A percentile compares a stretch with the other conserved stretches of the same genome.
Conservation (phyloP, 2,329 filamentous ascomycete genomes). For the Fusarium continuum region DNA sequence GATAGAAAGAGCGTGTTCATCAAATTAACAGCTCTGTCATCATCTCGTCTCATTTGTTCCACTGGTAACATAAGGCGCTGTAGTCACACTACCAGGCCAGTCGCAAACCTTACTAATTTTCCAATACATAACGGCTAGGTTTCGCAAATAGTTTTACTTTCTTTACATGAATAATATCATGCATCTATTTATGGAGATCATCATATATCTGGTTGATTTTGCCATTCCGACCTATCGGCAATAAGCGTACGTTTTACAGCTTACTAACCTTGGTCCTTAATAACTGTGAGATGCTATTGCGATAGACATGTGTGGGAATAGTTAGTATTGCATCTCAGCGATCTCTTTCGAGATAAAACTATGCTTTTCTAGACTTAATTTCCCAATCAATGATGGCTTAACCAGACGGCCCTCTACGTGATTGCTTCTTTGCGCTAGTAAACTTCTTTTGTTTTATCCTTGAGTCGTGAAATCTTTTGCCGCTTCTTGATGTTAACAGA, state of each 20-base stretch:
- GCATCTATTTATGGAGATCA: background rate
- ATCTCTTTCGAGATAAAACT: too few species aligned
- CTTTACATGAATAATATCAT: background rate
- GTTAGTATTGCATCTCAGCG: background rate
- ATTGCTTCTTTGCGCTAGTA: conserved; percentile 60
- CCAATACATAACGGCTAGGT: background rate
- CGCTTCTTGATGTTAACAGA: conserved; percentile 48
- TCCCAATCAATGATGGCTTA: background rate
- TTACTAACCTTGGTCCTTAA: background rate
- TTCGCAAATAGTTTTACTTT: background rate
- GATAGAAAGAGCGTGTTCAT: background rate
- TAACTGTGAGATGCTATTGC: background rate
- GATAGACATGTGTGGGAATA: background rate
- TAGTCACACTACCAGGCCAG: background rate
- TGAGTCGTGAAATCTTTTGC: conserved; percentile 56
- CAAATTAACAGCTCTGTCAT: background rate
- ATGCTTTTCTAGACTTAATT: too few species aligned
- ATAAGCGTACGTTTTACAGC: background rate
- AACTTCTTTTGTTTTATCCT: conserved; percentile 60
- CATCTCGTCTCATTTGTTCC: background rate
- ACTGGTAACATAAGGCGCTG: background rate
- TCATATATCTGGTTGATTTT: background rate
- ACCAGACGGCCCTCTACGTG: conserved; percentile 51
- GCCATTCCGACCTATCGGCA: background rate
- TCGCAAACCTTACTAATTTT: background rate